A percentile compares a stretch with the other conserved stretches of the same genome.
Evolutionary conservation across 2,329 filamentous ascomycete genomes (phyloP).

Genomic region (Diaporthe sp.): DNA sequence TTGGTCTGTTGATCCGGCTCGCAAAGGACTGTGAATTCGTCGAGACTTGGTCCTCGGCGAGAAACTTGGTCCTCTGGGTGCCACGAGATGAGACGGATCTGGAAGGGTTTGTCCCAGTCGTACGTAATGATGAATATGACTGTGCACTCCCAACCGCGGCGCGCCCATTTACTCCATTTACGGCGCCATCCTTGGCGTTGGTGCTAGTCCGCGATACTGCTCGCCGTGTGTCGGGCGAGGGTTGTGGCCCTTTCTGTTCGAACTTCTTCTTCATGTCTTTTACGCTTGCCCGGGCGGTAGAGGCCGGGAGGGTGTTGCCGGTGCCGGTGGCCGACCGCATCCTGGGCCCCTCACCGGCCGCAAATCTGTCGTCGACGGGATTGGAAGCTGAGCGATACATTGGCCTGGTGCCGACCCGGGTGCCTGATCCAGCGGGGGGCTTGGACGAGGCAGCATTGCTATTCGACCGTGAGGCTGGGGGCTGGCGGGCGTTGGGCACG

Average conservation of each 20-base stretch:
- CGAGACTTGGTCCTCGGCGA: conserved; percentile 64
- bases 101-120: conserved; percentile 47
- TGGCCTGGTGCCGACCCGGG: conserved; percentile 56
- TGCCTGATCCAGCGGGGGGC: conserved; percentile 54
- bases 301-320: conserved; percentile 46
- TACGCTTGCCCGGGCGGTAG: conserved; percentile 72
- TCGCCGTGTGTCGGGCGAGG: conserved; percentile 49
- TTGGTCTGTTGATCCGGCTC: conserved; percentile 69
- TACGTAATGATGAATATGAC: conserved; percentile 57
- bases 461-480: conserved; percentile 60
- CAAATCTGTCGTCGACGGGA: conserved; percentile 61
- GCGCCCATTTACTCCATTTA: conserved; percentile 49
- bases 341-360: conserved; percentile 47
- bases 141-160: conserved; percentile 50
- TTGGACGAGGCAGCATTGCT: conserved; percentile 64
- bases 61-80: conserved; percentile 61
- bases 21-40: conserved; percentile 70
- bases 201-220: conserved; percentile 50
- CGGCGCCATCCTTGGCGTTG: conserved; percentile 50
- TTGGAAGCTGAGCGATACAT: conserved; percentile 67
- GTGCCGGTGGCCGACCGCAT: conserved; percentile 52
- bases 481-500: conserved; percentile 55
- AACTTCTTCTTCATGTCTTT: conserved; percentile 85
- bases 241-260: conserved; percentile 61
- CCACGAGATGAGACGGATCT: conserved; percentile 48